phyloP scores from a whole-genome alignment of 257 asterid species.

The Buddleja alternifolia region DNA sequence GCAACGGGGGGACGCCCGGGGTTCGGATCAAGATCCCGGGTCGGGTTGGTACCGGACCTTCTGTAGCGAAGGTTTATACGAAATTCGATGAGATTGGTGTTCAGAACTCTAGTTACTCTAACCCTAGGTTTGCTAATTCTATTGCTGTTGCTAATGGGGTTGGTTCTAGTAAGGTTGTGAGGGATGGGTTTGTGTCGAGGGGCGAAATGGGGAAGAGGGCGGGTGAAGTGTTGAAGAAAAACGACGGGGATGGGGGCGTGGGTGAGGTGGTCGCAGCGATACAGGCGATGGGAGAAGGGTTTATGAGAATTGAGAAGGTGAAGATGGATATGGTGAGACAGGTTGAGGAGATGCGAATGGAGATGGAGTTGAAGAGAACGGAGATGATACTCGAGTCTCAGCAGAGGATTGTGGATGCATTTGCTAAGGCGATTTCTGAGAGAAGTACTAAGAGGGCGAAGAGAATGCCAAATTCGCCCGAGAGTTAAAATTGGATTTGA shows the following conservation, averaged over 20 bases:
- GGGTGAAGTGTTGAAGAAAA: constrained; percentile 35
- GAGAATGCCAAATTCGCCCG: constrained; percentile 44
- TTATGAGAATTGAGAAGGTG: constrained; percentile 85
- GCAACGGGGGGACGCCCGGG: constrained; percentile 58
- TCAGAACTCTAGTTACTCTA: constrained; percentile 40
- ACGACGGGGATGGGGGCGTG: constrained; percentile 41
- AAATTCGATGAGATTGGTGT: constrained; percentile 47
- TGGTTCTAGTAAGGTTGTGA: constrained; percentile 41
- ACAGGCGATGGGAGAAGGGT: constrained; percentile 78
- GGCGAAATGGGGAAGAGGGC: constrained; percentile 46
- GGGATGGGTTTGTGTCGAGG: constrained; percentile 45
- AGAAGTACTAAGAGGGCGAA: constrained; percentile 56
- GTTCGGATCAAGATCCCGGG: constrained; percentile 85
- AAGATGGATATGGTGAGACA: constrained; percentile 92
- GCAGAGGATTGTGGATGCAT: constrained; percentile 79
- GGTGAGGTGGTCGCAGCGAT: constrained; percentile 69
- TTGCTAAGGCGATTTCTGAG: constrained; percentile 63
- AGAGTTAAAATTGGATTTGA: constrained; percentile 20
- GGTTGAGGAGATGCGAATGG: constrained; percentile 89
- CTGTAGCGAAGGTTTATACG: constrained; percentile 40
- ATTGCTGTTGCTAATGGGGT: constrained; percentile 42
- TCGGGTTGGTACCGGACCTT: constrained; percentile 37
- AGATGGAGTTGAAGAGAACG: constrained; percentile 96
- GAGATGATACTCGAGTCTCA: constrained; percentile 92
- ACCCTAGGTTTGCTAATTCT: constrained; percentile 42